Conservation (phyloP, 345 rosid genomes). For the Sonneratia alba region DNA sequence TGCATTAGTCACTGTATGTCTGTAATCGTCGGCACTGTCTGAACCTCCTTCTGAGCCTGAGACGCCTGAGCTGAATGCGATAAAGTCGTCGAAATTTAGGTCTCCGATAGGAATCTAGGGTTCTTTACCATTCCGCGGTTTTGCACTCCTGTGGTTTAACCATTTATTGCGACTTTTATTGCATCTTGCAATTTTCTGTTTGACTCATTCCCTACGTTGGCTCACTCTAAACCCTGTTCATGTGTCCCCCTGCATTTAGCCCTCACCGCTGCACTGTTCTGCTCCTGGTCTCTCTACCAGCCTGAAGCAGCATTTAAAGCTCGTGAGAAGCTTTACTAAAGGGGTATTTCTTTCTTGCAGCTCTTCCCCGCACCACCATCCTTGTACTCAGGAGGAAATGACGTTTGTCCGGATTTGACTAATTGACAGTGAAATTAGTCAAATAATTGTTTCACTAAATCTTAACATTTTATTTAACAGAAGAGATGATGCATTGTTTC, state of each 20-base stretch:
- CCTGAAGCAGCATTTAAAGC: background rate
- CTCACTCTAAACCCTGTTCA: background rate
- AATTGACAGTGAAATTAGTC: no score
- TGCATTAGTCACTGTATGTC: no score
- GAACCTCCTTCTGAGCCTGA: background rate
- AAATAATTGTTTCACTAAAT: no score
- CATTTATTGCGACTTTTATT: background rate
- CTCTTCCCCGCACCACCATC: no score
- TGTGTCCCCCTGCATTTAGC: conserved; percentile 5
- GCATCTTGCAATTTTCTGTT: conserved; percentile 7
- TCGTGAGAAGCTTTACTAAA: background rate
- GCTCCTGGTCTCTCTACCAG: background rate
- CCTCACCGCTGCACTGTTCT: background rate
- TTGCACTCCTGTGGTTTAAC: background rate
- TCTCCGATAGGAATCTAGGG: background rate
- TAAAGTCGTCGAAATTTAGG: background rate
- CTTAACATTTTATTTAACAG: no score
- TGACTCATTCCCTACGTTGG: background rate
- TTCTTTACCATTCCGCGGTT: background rate
- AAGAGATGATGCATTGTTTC: no score
- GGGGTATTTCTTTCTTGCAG: background rate
- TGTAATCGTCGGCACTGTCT: background rate
- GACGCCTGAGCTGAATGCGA: background rate
- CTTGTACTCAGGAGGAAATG: no score
- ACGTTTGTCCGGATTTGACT: no score